Percentiles rank a stretch among this genome's conserved stretches.
These are phyloP conservation scores for Pythium aquatile DNA, from an alignment of 352 stramenopile species.

Conservation along the genomic window DNA sequence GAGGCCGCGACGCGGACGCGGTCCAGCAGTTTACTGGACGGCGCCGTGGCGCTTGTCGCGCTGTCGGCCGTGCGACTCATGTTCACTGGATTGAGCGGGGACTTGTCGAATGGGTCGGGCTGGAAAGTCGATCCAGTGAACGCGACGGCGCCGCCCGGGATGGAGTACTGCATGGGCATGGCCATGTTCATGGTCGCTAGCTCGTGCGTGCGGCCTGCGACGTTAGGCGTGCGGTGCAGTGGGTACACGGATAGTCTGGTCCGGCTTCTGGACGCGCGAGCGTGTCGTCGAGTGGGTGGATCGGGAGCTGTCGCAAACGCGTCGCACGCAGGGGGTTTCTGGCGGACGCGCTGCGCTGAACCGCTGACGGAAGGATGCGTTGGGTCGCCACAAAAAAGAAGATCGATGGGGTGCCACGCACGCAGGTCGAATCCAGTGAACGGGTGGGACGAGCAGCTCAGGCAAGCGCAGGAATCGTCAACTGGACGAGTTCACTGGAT, in stretches of 20 bases:
- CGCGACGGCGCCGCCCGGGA: background rate
- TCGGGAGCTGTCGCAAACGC: background rate
- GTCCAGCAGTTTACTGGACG: constrained; percentile 59
- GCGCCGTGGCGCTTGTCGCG: constrained; percentile 32
- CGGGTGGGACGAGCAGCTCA: too few species aligned
- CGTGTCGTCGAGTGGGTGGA: background rate
- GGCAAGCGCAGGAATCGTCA: too few species aligned
- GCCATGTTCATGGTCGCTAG: constrained; percentile 11
- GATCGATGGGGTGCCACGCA: too few species aligned
- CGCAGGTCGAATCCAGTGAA: too few species aligned
- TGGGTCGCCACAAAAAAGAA: too few species aligned
- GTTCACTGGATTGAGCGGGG: constrained; percentile 22
- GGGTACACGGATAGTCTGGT: background rate
- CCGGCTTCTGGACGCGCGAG: background rate
- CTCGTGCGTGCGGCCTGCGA: too few species aligned
- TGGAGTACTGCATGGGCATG: background rate
- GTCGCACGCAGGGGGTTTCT: background rate
- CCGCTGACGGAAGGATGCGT: too few species aligned
- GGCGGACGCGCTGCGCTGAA: too few species aligned
- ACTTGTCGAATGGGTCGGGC: constrained; percentile 22
- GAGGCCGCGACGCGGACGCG: constrained; percentile 54
- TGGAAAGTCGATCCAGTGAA: background rate
- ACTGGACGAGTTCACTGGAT: too few species aligned
- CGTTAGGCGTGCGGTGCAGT: background rate
- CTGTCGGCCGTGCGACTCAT: constrained; percentile 16